phyloP scores from a whole-genome alignment of 352 stramenopile species.

The Phytopythium kandeliae region DNA sequence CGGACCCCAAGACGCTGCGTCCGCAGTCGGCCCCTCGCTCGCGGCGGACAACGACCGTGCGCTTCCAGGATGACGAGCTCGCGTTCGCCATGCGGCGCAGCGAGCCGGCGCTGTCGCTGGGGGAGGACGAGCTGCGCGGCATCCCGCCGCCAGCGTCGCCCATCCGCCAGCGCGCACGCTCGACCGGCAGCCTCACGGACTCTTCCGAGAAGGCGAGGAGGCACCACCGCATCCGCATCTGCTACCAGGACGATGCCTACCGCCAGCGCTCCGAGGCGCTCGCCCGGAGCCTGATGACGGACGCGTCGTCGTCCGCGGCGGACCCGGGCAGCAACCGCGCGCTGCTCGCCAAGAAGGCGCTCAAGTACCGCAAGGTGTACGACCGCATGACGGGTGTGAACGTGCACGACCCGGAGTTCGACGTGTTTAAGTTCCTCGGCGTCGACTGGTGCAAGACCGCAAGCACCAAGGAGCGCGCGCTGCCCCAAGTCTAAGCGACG shows the following conservation, averaged over 20 bases:
- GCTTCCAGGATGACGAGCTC: neutral
- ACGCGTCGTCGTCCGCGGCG: constrained; percentile 8
- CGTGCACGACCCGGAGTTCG: constrained; percentile 41
- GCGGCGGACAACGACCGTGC: neutral
- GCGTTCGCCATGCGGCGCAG: neutral
- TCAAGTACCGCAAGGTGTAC: constrained; percentile 51
- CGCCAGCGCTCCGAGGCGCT: constrained; percentile 24
- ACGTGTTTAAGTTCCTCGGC: constrained; percentile 47
- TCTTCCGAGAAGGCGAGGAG: neutral
- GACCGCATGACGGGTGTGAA: constrained; percentile 34
- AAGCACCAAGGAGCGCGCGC: constrained; percentile 8
- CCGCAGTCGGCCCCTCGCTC: neutral
- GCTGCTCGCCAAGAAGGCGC: constrained; percentile 42
- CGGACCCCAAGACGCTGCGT: neutral
- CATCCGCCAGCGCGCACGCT: constrained; percentile 2
- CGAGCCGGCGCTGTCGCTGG: constrained; percentile 2
- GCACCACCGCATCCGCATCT: constrained; percentile 27
- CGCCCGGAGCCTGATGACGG: constrained; percentile 25
- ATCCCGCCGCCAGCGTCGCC: constrained; percentile 1
- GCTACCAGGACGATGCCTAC: constrained; percentile 36
- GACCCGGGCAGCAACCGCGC: constrained; percentile 20
- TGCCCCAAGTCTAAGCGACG: constrained; percentile 3
- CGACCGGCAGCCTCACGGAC: neutral
- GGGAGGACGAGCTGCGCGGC: neutral
- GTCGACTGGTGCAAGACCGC: constrained; percentile 40